Evolutionary conservation across 176 grass and related monocot genomes (phyloP).

Genomic region (Raddia guianensis): DNA sequence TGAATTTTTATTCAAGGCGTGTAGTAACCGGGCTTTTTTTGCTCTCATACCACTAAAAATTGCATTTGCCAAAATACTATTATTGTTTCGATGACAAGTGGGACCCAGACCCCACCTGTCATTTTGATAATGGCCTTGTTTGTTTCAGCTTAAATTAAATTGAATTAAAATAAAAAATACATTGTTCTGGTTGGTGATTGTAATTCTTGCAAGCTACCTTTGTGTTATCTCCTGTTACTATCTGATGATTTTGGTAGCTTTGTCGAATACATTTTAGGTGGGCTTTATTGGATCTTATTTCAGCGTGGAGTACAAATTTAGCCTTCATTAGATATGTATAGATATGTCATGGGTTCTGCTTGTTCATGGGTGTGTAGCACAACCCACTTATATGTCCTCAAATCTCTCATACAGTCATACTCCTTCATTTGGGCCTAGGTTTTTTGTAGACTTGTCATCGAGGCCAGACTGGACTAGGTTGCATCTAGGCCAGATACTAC

Average conservation of each 20-base stretch:
- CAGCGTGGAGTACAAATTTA: neutral
- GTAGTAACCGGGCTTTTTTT: neutral
- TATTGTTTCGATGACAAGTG: too few species aligned
- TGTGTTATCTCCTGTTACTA: neutral
- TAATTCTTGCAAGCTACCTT: neutral
- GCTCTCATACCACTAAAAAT: too few species aligned
- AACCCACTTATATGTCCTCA: neutral
- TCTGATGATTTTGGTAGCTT: conserved; percentile 23
- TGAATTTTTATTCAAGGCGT: neutral
- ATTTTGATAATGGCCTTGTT: too few species aligned
- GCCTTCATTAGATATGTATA: neutral
- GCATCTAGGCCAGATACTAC: neutral
- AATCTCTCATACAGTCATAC: neutral
- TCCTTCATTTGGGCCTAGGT: neutral
- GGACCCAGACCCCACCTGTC: too few species aligned
- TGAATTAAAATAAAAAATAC: neutral
- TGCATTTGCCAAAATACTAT: too few species aligned
- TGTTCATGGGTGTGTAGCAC: conserved; percentile 9
- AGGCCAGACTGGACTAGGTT: neutral
- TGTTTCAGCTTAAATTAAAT: too few species aligned
- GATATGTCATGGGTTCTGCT: neutral
- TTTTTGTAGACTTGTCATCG: neutral
- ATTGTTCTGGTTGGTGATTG: neutral
- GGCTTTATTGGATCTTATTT: neutral
- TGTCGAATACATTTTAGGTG: neutral